A percentile compares a stretch with the other conserved stretches of the same genome.
Conservation (phyloP, 768 basidiomycete genomes). For the button mushroom (Agaricus bisporus) region DNA sequence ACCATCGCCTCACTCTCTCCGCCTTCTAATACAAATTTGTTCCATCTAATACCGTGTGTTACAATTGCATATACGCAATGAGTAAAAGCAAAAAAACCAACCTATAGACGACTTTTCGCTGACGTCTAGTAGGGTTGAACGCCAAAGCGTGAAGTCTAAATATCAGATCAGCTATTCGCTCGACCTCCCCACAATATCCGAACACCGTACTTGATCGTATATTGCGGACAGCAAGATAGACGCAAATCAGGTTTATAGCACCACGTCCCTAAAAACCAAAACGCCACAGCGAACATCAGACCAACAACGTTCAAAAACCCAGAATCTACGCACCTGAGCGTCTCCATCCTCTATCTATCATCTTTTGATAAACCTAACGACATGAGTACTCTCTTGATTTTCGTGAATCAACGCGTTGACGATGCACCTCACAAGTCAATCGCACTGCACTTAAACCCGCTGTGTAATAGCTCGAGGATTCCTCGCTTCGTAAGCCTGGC, state of each 20-base stretch:
- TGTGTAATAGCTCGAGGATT: conserved; percentile 36
- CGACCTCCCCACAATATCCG: background rate
- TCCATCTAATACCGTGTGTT: conserved; percentile 49
- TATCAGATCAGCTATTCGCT: too few species aligned
- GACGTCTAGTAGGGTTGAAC: conserved; percentile 69
- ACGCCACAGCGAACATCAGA: background rate
- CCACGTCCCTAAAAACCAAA: conserved; percentile 39
- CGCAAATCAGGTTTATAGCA: conserved; percentile 86
- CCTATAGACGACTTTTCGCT: conserved; percentile 72
- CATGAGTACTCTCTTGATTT: background rate
- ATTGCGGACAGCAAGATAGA: conserved; percentile 86
- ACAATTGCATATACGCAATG: background rate
- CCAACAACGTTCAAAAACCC: background rate
- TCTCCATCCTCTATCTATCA: conserved; percentile 85
- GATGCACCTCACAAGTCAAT: conserved; percentile 47
- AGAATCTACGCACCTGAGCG: conserved; percentile 47
- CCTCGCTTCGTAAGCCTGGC: conserved; percentile 39
- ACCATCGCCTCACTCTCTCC: conserved; percentile 25
- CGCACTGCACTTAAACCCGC: conserved; percentile 44
- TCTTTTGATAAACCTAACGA: conserved; percentile 64
- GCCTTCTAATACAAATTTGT: conserved; percentile 53
- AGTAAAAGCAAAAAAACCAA: conserved; percentile 20
- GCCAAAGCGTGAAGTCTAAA: conserved; percentile 56
- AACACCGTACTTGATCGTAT: conserved; percentile 68
- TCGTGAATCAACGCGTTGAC: background rate